These are phyloP conservation scores for Penicillium daleae DNA, from an alignment of 495 filamentous ascomycete genomes.

Conservation along the genomic window DNA sequence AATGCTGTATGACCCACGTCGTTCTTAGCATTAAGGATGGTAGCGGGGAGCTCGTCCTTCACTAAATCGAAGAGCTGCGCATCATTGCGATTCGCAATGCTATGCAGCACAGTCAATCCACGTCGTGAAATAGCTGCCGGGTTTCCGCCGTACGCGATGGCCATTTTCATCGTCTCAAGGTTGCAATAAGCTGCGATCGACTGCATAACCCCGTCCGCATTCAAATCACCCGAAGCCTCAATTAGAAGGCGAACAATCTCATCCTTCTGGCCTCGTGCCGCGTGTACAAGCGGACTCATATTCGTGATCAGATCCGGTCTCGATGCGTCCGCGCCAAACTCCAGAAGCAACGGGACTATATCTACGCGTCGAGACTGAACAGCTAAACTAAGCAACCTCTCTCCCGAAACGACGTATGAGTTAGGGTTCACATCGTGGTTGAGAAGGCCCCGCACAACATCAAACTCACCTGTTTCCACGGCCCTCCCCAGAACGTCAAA, in stretches of 20 bases:
- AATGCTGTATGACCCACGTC: neutral
- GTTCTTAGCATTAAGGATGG: neutral
- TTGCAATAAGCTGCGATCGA: neutral
- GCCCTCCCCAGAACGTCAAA: neutral
- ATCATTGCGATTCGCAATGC: neutral
- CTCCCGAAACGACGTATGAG: slow-evolving; percentile 1
- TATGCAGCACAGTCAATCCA: neutral
- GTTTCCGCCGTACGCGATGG: neutral
- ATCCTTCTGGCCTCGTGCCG: neutral
- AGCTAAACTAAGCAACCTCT: slow-evolving; percentile 9
- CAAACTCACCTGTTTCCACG: neutral
- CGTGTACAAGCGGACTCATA: slow-evolving; percentile 6
- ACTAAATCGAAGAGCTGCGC: neutral
- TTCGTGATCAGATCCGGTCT: neutral
- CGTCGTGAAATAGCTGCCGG: neutral
- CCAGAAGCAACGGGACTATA: slow-evolving; percentile 1
- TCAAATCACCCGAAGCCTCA: slow-evolving; percentile 3
- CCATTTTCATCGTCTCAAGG: neutral
- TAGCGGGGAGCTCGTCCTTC: neutral
- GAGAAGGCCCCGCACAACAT: neutral
- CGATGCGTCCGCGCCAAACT: slow-evolving; percentile 1
- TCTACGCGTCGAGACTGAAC: neutral
- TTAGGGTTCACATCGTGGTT: neutral
- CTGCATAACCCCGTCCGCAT: neutral
- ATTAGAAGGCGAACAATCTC: slow-evolving; percentile 4